Evolutionary conservation across 805 yeast species (phyloP), one percentile per base, ranked within the genome.

Genomic region (Sugiyamaella boreocaroliniensis): DNA sequence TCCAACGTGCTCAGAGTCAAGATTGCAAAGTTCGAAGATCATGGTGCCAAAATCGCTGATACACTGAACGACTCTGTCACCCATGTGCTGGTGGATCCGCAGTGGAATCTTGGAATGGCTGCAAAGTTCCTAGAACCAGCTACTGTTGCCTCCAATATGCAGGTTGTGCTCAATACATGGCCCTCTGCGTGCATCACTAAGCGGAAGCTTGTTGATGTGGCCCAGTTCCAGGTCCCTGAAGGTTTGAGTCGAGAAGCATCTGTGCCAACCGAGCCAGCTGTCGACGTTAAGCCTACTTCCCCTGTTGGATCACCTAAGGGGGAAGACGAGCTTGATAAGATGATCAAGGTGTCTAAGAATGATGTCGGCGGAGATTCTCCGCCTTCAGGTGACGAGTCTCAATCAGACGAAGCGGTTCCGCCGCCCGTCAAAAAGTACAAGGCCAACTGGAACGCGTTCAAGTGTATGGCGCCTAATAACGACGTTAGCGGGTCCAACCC

Each of bases 121-220:
- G 12, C 41, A 18, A 40, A 49, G 11, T 26, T 49, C 40, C n/a
- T 50, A 22, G 32, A 45, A 43, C 20, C 43, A 12, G 42, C 29
- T 16, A 19, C 15, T 12, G 16, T 45, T 9, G 41, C 32, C 22
- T 50, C 40, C 20, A 29, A 22, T 11, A 53, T 48, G 2, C 18
- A 41, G 16, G 49, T 57, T 11, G 59, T 60, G 11, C 34, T 34
- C 14, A 64, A 62, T 14, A 50, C 54, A 1, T 69, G 72, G 72
- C 57, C 65, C 2, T 59, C 69, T 43, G 65, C 63, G n/a, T 65
- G 69, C 50, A 64, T 69, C 37, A 67, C 57, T 16, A 41, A 46
- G 15, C 44, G 52, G 6, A 44, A 29, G 34, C 49, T 63, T 32
- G 54, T 59, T n/a, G 52, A 47, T 26, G 43, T 41, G 7, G 37